Evolutionary conservation across 345 rosid genomes (phyloP).

Genomic region (Eucalyptus grandis): DNA sequence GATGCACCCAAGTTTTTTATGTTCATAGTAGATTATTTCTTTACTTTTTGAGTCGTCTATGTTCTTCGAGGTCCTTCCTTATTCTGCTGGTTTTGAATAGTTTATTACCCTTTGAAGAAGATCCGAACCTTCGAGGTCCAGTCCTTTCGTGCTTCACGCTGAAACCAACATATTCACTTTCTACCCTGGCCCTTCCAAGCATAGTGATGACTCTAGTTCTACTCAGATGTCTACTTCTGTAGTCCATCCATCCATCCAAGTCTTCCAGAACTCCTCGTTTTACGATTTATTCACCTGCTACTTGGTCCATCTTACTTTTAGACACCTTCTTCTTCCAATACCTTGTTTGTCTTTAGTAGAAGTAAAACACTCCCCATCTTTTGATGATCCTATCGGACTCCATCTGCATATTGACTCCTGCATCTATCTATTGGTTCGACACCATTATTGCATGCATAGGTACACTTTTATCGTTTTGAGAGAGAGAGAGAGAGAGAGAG

Average conservation of each 20-base stretch:
- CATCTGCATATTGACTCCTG: not conserved
- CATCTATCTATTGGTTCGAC: not conserved
- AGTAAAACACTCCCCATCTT: not conserved
- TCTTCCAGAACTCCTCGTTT: not conserved
- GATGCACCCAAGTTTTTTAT: not conserved
- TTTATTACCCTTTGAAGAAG: not conserved
- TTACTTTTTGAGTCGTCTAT: no score
- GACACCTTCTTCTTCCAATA: not conserved
- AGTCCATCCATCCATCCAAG: not conserved
- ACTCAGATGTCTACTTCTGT: not conserved
- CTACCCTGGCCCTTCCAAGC: not conserved
- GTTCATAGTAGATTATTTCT: not conserved
- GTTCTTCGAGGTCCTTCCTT: not conserved
- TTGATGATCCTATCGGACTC: not conserved
- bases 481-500: not conserved
- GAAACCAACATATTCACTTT: not conserved
- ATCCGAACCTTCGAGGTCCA: not conserved
- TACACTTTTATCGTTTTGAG: not conserved
- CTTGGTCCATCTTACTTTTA: not conserved
- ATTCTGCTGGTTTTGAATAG: not conserved
- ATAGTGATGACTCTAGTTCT: not conserved
- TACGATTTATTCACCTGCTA: not conserved
- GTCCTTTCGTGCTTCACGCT: not conserved
- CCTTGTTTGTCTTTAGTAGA: not conserved
- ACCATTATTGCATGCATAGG: not conserved